Percentiles rank a stretch among this genome's conserved stretches.
Evolutionary conservation across 164 flowering plant species (phyloP).

Genomic region (Dillenia turbinata): DNA sequence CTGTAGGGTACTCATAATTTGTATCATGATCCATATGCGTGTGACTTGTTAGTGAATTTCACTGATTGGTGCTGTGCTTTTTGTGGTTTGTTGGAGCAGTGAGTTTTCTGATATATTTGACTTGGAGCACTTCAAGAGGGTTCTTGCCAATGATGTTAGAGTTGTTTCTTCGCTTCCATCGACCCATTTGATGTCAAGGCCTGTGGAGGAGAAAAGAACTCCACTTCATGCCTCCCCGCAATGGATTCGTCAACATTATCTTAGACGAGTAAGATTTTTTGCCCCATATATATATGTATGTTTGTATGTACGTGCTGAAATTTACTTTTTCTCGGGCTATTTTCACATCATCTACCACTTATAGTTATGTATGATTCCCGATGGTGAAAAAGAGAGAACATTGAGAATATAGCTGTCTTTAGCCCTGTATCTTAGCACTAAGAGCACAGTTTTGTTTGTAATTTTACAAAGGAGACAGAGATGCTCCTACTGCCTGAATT

Average conservation of each 20-base stretch:
- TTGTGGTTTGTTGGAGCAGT: constrained; percentile 40
- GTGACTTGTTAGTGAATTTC: too few relatives aligned
- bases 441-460: too few relatives aligned
- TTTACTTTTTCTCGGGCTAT: background rate
- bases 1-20: too few relatives aligned
- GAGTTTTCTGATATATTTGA: constrained; percentile 96
- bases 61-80: too few relatives aligned
- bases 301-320: background rate
- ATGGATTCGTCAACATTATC: constrained; percentile 90
- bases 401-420: too few relatives aligned
- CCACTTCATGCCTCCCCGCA: constrained; percentile 78
- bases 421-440: too few relatives aligned
- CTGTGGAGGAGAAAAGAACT: constrained; percentile 79
- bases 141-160: constrained; percentile 66
- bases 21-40: too few relatives aligned
- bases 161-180: constrained; percentile 90
- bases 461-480: too few relatives aligned
- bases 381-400: too few relatives aligned
- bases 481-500: too few relatives aligned
- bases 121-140: constrained; percentile 82
- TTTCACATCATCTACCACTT: too few relatives aligned
- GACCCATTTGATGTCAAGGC: constrained; percentile 87
- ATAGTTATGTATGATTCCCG: too few relatives aligned
- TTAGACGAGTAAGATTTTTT: constrained; percentile 47
- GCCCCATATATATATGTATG: background rate